Evolutionary conservation across 306 rosid species (phyloP).

Genomic region (Prunus campanulata): DNA sequence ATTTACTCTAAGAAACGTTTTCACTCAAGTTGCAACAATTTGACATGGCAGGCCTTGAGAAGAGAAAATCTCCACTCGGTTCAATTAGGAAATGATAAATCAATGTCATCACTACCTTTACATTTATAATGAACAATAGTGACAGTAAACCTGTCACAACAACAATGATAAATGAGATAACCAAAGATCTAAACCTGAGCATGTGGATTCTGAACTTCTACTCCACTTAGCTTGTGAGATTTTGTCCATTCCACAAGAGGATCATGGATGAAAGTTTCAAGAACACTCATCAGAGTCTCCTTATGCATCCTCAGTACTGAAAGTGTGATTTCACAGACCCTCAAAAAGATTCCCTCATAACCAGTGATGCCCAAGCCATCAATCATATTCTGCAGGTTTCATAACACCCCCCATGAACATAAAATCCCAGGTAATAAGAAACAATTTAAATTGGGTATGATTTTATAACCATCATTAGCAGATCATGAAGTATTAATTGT

Average conservation of each 20-base stretch:
- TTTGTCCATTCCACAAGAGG: constrained; percentile 99
- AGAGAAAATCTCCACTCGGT: background rate
- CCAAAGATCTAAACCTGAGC: constrained; percentile 66
- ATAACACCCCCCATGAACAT: constrained; percentile 30
- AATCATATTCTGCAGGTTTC: constrained; percentile 75
- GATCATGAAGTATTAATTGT: background rate
- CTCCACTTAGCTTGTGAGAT: constrained; percentile 87
- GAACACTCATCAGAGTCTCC: constrained; percentile 93
- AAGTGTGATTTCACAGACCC: constrained; percentile 90
- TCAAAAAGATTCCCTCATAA: constrained; percentile 85
- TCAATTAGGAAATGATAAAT: background rate
- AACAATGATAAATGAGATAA: constrained; percentile 16
- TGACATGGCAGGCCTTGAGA: background rate
- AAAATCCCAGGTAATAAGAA: constrained; percentile 21
- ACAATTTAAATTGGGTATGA: background rate
- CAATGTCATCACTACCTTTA: background rate
- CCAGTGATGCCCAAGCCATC: constrained; percentile 99
- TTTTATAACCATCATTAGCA: background rate
- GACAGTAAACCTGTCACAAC: background rate
- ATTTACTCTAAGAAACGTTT: background rate
- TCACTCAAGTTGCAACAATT: background rate
- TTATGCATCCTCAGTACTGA: constrained; percentile 90
- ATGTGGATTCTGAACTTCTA: constrained; percentile 95
- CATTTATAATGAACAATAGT: background rate
- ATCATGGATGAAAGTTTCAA: constrained; percentile 95